Conservation (phyloP, 768 basidiomycete genomes). For the Leccinum subtestaceum region DNA sequence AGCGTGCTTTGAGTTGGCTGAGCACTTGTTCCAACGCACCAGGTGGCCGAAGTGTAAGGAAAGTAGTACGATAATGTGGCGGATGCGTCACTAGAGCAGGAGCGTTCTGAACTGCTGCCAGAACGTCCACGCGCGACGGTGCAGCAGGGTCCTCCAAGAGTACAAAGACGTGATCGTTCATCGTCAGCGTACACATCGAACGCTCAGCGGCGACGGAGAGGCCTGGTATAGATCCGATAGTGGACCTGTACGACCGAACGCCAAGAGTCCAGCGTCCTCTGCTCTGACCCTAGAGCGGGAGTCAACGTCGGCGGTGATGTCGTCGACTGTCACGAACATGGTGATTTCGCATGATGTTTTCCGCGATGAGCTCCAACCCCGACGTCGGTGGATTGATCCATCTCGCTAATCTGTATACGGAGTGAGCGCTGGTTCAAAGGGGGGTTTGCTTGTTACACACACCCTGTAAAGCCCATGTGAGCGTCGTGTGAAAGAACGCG, state of each 20-base stretch:
- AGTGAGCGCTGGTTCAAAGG: slow-evolving; percentile 3
- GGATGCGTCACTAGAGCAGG: slow-evolving; percentile 27
- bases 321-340: slow-evolving; percentile 42
- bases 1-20: slow-evolving; percentile 69
- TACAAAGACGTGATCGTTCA: slow-evolving; percentile 80
- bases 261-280: slow-evolving; percentile 68
- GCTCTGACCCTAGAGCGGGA: slow-evolving; percentile 47
- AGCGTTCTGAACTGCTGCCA: slow-evolving; percentile 37
- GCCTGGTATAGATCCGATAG: slow-evolving; percentile 55
- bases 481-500: slow-evolving; percentile 21
- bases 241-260: slow-evolving; percentile 72
- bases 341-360: slow-evolving; percentile 71
- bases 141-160: slow-evolving; percentile 73
- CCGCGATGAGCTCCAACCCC: slow-evolving; percentile 63
- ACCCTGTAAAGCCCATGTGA: slow-evolving; percentile 64
- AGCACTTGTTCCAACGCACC: slow-evolving; percentile 74
- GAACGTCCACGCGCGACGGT: slow-evolving; percentile 62
- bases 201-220: slow-evolving; percentile 55
- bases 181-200: slow-evolving; percentile 71
- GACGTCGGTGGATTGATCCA: slow-evolving; percentile 81
- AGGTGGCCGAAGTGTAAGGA: slow-evolving; percentile 71
- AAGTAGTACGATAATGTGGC: slow-evolving; percentile 71
- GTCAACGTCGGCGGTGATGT: slow-evolving; percentile 15
- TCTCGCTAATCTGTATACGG: slow-evolving; percentile 57
- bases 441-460: slow-evolving; percentile 7